A percentile compares a stretch with the other conserved stretches of the same genome.
phyloP scores from a whole-genome alignment of 169 alveolate species.

The Theileria orientalis region DNA sequence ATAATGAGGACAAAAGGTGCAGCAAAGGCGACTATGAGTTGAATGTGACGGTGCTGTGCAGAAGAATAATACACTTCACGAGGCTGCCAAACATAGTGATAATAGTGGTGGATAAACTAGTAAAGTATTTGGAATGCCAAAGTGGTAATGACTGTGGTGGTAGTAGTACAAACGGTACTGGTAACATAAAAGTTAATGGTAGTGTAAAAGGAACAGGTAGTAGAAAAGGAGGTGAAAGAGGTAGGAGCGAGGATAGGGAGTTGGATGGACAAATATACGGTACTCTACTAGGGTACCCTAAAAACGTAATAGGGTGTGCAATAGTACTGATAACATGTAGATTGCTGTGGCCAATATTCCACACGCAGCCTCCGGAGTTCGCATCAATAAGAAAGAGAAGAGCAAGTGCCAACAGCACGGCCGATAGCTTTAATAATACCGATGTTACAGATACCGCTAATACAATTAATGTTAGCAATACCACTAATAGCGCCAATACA shows the following conservation, averaged over 20 bases:
- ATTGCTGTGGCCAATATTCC: constrained; percentile 61
- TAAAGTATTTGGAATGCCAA: not conserved
- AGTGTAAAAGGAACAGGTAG: not conserved
- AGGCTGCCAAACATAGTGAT: constrained; percentile 42
- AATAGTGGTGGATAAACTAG: constrained; percentile 32
- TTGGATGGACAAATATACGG: constrained; percentile 27
- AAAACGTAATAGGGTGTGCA: constrained; percentile 41
- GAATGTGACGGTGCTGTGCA: not conserved
- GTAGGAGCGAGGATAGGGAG: no score
- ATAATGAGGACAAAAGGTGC: no score
- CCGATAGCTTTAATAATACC: no score
- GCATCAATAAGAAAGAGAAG: no score
- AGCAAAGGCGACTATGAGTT: no score
- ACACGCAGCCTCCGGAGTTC: constrained; percentile 42
- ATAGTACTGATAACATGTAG: constrained; percentile 43
- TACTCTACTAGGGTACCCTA: constrained; percentile 19
- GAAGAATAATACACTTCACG: constrained; percentile 40
- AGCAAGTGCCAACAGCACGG: no score
- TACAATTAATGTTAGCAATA: no score
- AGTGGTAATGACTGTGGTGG: not conserved
- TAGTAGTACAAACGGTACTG: no score
- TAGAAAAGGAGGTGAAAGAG: not conserved
- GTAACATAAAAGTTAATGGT: no score
- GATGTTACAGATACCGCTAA: no score
- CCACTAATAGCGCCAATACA: no score